These are phyloP conservation scores for Sordariomycetes sp. DNA, from an alignment of 2,329 filamentous ascomycete genomes.

Conservation along the genomic window DNA sequence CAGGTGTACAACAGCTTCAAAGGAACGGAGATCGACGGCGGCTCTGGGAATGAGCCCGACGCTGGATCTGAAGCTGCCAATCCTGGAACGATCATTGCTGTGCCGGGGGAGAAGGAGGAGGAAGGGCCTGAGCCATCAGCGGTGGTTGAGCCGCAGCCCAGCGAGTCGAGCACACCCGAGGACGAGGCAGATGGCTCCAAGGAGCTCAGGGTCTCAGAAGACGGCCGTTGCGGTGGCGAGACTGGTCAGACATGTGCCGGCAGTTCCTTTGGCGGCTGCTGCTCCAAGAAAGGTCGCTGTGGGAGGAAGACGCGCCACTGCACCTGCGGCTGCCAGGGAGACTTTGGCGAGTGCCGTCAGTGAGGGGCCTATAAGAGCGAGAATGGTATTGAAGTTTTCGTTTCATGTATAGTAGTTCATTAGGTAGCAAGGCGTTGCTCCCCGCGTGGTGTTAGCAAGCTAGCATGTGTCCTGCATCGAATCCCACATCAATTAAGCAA, in stretches of 20 bases:
- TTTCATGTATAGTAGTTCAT: too few relatives aligned
- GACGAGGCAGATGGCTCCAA: neutral
- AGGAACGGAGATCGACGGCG: slow-evolving; percentile 7
- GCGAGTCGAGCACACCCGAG: neutral
- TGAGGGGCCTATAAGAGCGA: too few relatives aligned
- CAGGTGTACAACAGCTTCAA: slow-evolving; percentile 15
- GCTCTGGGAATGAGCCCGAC: slow-evolving; percentile 1
- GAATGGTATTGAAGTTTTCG: too few relatives aligned
- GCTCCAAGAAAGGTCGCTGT: slow-evolving; percentile 29
- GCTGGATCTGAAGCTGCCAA: neutral
- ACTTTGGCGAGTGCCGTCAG: slow-evolving; percentile 22
- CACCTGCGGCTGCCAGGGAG: slow-evolving; percentile 23
- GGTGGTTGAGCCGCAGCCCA: neutral
- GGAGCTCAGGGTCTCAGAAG: slow-evolving; percentile 20
- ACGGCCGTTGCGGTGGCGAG: slow-evolving; percentile 29
- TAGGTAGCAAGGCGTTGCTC: too few relatives aligned
- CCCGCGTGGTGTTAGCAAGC: too few relatives aligned
- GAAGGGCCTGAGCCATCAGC: neutral
- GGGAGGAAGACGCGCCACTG: slow-evolving; percentile 24
- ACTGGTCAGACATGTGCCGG: slow-evolving; percentile 29
- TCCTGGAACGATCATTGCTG: slow-evolving; percentile 1
- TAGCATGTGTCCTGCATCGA: too few relatives aligned
- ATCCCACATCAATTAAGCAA: too few relatives aligned
- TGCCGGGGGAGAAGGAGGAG: neutral
- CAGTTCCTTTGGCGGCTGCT: slow-evolving; percentile 32